These are phyloP conservation scores for Nowakowskiella sp. DNA, from an alignment of 192 early-diverging fungal species.

Conservation along the genomic window DNA sequence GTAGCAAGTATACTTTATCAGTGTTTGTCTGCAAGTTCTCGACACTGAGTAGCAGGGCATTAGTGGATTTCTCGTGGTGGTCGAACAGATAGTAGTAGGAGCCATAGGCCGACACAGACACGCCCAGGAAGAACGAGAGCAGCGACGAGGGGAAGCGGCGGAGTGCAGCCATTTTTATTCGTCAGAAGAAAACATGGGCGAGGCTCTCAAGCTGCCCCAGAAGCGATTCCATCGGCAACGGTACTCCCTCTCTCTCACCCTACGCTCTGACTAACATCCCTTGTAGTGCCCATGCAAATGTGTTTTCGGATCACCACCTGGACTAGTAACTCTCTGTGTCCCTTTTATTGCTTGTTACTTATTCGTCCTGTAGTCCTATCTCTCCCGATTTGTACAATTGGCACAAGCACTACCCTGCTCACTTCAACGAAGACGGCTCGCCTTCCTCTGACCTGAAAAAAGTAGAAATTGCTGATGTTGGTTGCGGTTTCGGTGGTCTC, in stretches of 20 bases:
- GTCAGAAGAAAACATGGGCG: too few species aligned
- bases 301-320: slow-evolving; percentile 90
- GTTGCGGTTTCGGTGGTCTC: slow-evolving; percentile 13
- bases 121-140: slow-evolving; percentile 70
- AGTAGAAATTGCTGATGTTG: slow-evolving; percentile 97
- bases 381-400: slow-evolving; percentile 80
- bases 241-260: slow-evolving; percentile 50
- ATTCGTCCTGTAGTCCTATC: slow-evolving; percentile 45
- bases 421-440: slow-evolving; percentile 26
- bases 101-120: slow-evolving; percentile 58
- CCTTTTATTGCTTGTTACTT: background rate
- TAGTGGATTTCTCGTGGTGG: slow-evolving; percentile 73
- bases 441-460: slow-evolving; percentile 24
- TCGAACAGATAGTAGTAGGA: slow-evolving; percentile 82
- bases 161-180: too few species aligned
- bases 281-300: slow-evolving; percentile 97
- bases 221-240: slow-evolving; percentile 61
- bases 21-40: slow-evolving; percentile 72
- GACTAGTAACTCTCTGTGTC: slow-evolving; percentile 60
- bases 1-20: slow-evolving; percentile 46
- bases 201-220: slow-evolving; percentile 45
- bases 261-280: slow-evolving; percentile 18
- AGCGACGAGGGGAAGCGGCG: slow-evolving; percentile 2
- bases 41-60: slow-evolving; percentile 61
- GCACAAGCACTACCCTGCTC: slow-evolving; percentile 77